Evolutionary conservation across 2,329 filamentous ascomycete genomes (phyloP), one percentile per base, ranked within the genome.

Genomic region (Clarireedia sp.): DNA sequence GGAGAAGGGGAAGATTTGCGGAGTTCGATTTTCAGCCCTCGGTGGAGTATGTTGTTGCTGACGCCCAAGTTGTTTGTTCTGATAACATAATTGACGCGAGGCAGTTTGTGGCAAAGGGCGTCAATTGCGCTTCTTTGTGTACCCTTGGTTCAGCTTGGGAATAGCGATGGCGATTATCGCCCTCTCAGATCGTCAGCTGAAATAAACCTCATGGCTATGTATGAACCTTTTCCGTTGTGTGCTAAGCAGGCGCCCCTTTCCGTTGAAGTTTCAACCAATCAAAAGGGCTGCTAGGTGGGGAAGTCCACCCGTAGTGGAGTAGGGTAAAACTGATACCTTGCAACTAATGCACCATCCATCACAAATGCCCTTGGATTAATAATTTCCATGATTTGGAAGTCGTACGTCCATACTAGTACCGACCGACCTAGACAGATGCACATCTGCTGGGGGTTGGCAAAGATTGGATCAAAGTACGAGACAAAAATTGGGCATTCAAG

Each of bases 71-170:
- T 26, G 24, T 26, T 2, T 26, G 24, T 19, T 24, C 47, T 49
- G 14, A 46, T 21, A 24, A 45, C 41, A 14, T 38, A 12, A 47
- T 38, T 38, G 41, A 47, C 50, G 50, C 50, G 50, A 23, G 19
- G 14, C 19, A 52, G 47, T 40, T 40, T 5, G 26, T 29, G 46
- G 19, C 41, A n/a, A 54, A 54, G 44, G 36, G 51, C 45, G 51
- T 29, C 19, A 45, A 49, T 37, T 51, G 53, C 53, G 53, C 53
- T 55, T 55, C 53, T 55, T 21, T 36, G 29, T 55, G 21, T 7
- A 19, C 19, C 29, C 29, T 48, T 37, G 19, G 19, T 38, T 53
- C 50, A 53, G 50, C 50, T 53, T 19, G 16, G 6, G 12, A 16
- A 53, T 24, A 17, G 17, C 14, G 45, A 8, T 7, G 19, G 24